Evolutionary conservation across 305 asterid species (phyloP).

Genomic region (Fraxinus dipetala): DNA sequence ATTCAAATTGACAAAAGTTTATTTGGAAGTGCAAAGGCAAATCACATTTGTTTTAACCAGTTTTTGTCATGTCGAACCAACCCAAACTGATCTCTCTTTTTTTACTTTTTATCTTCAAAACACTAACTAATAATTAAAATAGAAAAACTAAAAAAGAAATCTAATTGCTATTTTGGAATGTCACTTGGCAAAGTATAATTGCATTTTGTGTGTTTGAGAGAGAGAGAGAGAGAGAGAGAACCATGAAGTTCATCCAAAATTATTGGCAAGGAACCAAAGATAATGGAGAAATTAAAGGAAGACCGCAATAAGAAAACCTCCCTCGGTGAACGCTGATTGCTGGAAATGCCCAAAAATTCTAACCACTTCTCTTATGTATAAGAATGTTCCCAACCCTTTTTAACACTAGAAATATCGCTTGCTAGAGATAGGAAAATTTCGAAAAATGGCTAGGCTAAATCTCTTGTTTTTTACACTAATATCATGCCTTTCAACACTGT

Average conservation of each 20-base stretch:
- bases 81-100: neutral
- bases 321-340: neutral
- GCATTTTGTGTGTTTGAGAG: neutral
- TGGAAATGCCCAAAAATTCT: neutral
- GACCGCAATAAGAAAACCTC: neutral
- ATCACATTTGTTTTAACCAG: neutral
- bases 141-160: neutral
- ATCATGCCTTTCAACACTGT: constrained; percentile 10
- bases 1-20: neutral
- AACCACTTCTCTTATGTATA: neutral
- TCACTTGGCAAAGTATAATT: neutral
- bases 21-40: neutral
- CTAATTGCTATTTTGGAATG: neutral
- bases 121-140: neutral
- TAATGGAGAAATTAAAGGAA: constrained; percentile 3
- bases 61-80: neutral
- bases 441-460: constrained; percentile 20
- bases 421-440: neutral
- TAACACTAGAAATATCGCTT: neutral
- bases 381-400: neutral
- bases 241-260: constrained; percentile 5
- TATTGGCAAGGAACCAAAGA: constrained; percentile 10
- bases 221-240: neutral
- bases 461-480: neutral
- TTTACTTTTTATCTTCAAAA: neutral